Conservation (phyloP, 23 red algal species). For the Gracilaria gracilis region DNA sequence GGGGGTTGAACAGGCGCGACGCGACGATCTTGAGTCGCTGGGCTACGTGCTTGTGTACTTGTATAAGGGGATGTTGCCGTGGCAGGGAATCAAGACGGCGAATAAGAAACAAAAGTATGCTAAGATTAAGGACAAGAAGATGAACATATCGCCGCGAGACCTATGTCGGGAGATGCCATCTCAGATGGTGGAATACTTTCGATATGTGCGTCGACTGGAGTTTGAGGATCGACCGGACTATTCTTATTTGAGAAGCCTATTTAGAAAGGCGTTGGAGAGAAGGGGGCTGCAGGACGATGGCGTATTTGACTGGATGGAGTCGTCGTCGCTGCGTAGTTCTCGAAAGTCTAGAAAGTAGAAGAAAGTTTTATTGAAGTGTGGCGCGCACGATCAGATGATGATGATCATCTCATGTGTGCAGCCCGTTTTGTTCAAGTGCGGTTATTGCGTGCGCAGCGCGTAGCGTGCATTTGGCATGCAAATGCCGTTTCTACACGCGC, state of each 20-base stretch:
- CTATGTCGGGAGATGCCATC: constrained; percentile 48
- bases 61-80: constrained; percentile 38
- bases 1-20: constrained; percentile 38
- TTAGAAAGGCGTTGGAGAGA: constrained; percentile 31
- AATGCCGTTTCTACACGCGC: too few species aligned
- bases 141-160: constrained; percentile 10
- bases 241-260: constrained; percentile 36
- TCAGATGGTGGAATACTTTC: constrained; percentile 57
- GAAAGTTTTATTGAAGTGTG: not conserved
- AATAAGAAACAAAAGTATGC: constrained; percentile 34
- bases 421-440: too few species aligned
- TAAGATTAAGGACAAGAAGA: constrained; percentile 26
- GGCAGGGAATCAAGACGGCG: constrained; percentile 36
- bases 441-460: too few species aligned
- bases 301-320: constrained; percentile 65
- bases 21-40: constrained; percentile 60
- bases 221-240: constrained; percentile 57
- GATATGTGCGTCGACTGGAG: constrained; percentile 40
- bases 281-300: constrained; percentile 23
- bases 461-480: too few species aligned
- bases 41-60: constrained; percentile 52
- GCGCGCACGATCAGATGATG: too few species aligned
- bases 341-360: constrained; percentile 56
- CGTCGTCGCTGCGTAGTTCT: constrained; percentile 48
- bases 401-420: too few species aligned